These are phyloP conservation scores for Avena insularis DNA, from an alignment of 176 grass and related monocot genomes.

Conservation along the genomic window DNA sequence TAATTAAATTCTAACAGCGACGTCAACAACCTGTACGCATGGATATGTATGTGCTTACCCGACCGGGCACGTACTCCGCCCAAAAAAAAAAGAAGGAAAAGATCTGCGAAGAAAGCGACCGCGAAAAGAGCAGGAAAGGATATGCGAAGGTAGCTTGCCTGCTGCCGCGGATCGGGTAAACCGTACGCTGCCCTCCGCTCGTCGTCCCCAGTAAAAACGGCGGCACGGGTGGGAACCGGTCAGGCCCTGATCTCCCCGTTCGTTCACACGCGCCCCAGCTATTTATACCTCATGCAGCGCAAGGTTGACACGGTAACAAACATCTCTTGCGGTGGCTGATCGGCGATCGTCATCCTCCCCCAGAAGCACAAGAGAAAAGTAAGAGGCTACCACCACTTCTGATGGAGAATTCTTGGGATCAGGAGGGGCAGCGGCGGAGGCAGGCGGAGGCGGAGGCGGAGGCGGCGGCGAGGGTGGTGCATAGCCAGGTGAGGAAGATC, in stretches of 20 bases:
- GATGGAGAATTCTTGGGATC: slow-evolving; percentile 43
- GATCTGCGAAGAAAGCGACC: not conserved
- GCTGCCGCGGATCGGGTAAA: slow-evolving; percentile 39
- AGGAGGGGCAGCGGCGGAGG: not conserved
- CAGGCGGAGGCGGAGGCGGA: not conserved
- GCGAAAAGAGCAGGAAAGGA: not conserved
- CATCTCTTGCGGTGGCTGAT: not conserved
- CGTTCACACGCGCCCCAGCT: slow-evolving; percentile 23
- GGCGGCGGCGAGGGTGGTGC: slow-evolving; percentile 41
- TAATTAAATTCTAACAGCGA: no score
- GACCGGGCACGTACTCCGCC: not conserved
- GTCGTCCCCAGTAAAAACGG: slow-evolving; percentile 27
- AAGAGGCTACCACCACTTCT: not conserved
- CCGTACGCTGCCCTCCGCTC: not conserved
- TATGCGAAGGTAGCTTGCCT: not conserved
- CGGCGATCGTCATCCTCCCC: not conserved
- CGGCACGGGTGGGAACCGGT: slow-evolving; percentile 3
- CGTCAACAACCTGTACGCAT: not conserved
- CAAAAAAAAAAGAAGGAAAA: not conserved
- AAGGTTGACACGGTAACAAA: not conserved
- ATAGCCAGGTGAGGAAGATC: slow-evolving; percentile 74
- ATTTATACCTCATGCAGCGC: slow-evolving; percentile 41
- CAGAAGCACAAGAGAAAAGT: not conserved
- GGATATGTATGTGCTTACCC: not conserved
- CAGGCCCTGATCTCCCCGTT: not conserved